phyloP scores from a whole-genome alignment of 306 rosid species.

The Luffa aegyptiaca region DNA sequence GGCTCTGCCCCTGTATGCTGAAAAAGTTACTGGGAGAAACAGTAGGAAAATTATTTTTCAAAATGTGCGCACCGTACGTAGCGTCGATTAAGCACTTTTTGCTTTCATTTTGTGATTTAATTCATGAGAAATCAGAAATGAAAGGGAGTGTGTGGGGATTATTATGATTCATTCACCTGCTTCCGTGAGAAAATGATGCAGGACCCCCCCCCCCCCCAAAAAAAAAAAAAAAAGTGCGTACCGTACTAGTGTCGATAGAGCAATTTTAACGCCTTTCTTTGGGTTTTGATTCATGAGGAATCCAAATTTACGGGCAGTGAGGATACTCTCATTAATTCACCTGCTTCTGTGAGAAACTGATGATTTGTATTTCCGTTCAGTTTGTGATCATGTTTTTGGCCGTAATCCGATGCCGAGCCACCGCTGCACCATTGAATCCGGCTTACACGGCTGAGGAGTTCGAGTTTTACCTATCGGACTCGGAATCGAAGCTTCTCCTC shows the following conservation, averaged over 20 bases:
- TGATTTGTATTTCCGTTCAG: constrained; percentile 18
- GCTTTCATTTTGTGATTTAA: too few relatives aligned
- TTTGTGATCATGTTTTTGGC: constrained; percentile 63
- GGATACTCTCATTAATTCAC: not conserved
- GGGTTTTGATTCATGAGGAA: not conserved
- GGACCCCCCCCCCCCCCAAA: not conserved
- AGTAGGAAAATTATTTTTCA: too few relatives aligned
- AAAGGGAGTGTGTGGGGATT: not conserved
- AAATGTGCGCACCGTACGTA: too few relatives aligned
- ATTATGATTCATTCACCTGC: not conserved
- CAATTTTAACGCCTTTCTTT: not conserved
- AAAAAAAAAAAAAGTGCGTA: not conserved
- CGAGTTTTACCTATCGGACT: constrained; percentile 67
- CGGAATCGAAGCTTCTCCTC: constrained; percentile 69
- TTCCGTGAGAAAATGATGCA: not conserved
- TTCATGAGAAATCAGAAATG: not conserved
- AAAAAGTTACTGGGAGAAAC: not conserved
- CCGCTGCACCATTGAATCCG: constrained; percentile 78
- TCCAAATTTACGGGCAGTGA: not conserved
- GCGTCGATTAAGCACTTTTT: too few relatives aligned
- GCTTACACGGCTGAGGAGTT: constrained; percentile 84
- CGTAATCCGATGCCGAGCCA: constrained; percentile 67
- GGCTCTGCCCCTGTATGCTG: not conserved
- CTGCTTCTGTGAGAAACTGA: not conserved
- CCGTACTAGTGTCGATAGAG: not conserved